Conservation (phyloP, 805 yeast species). For the Candida cerambycidarum region DNA sequence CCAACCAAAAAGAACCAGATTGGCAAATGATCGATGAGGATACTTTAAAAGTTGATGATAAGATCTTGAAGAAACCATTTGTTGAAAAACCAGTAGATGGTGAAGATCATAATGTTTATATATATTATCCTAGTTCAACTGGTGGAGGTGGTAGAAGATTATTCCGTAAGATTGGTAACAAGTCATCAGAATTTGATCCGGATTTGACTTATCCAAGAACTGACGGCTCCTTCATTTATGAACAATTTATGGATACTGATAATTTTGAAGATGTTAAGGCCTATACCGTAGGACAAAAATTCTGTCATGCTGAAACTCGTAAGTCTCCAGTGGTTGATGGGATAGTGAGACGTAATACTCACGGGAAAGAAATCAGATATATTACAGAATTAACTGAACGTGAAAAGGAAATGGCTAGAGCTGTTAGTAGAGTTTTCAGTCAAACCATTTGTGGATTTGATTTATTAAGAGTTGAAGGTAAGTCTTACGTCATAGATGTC, state of each 20-base stretch:
- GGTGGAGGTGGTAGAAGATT: conserved; percentile 98
- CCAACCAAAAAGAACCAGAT: conserved; percentile 68
- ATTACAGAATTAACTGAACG: conserved; percentile 74
- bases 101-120: conserved; percentile 94
- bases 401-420: conserved; percentile 79
- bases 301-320: conserved; percentile 97
- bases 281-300: conserved; percentile 87
- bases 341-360: conserved; percentile 92
- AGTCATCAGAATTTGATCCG: conserved; percentile 94
- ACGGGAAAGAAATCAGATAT: conserved; percentile 94
- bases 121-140: conserved; percentile 79
- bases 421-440: conserved; percentile 71
- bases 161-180: conserved; percentile 95
- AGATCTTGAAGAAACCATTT: conserved; percentile 77
- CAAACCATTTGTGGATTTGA: conserved; percentile 98
- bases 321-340: conserved; percentile 99
- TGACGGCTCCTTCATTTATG: conserved; percentile 89
- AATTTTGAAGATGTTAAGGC: conserved; percentile 98
- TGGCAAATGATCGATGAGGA: conserved; percentile 86
- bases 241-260: conserved; percentile 95
- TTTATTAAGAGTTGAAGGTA: conserved; percentile 81
- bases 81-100: conserved; percentile 99
- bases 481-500: conserved; percentile 92
- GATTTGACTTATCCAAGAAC: conserved; percentile 71
- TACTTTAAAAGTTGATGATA: conserved; percentile 73